These are phyloP conservation scores for Komagataella pastoris DNA, from an alignment of 805 yeast species.

Conservation along the genomic window DNA sequence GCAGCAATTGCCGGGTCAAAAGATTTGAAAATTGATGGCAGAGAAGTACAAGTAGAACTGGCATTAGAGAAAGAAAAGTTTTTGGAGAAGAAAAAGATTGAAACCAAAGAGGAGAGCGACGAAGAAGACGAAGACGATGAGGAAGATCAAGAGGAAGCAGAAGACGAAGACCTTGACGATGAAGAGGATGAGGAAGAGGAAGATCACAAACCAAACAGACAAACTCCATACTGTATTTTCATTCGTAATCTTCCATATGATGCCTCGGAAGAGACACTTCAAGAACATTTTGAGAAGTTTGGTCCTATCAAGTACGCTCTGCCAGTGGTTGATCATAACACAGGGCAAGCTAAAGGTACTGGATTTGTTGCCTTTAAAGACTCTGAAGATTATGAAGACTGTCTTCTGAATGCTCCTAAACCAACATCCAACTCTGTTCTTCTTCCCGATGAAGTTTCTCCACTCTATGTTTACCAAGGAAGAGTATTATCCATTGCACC, in stretches of 20 bases:
- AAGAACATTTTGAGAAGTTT: slow-evolving; percentile 67
- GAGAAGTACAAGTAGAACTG: slow-evolving; percentile 88
- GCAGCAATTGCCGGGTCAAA: slow-evolving; percentile 63
- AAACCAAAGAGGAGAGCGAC: slow-evolving; percentile 24
- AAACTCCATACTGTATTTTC: slow-evolving; percentile 63
- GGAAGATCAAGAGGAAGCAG: slow-evolving; percentile 21
- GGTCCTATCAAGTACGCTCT: slow-evolving; percentile 88
- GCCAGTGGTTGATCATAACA: slow-evolving; percentile 77
- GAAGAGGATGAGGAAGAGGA: slow-evolving; percentile 23
- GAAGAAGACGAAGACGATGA: slow-evolving; percentile 26
- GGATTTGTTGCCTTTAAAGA: slow-evolving; percentile 82
- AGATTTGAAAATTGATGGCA: slow-evolving; percentile 73
- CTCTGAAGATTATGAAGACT: slow-evolving; percentile 48
- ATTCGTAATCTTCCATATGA: slow-evolving; percentile 92
- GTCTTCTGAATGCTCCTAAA: slow-evolving; percentile 71
- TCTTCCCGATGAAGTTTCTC: slow-evolving; percentile 85
- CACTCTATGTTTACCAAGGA: slow-evolving; percentile 84
- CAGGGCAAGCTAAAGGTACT: slow-evolving; percentile 85
- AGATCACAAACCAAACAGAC: slow-evolving; percentile 33
- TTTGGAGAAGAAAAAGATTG: slow-evolving; percentile 41
- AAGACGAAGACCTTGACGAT: slow-evolving; percentile 19
- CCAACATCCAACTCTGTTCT: slow-evolving; percentile 46
- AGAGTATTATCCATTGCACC: slow-evolving; percentile 75
- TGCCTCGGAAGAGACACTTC: slow-evolving; percentile 69
- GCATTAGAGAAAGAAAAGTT: slow-evolving; percentile 84